These are phyloP conservation scores for Hypoxylon crocopeplum DNA, from an alignment of 495 filamentous ascomycete species.

Conservation along the genomic window DNA sequence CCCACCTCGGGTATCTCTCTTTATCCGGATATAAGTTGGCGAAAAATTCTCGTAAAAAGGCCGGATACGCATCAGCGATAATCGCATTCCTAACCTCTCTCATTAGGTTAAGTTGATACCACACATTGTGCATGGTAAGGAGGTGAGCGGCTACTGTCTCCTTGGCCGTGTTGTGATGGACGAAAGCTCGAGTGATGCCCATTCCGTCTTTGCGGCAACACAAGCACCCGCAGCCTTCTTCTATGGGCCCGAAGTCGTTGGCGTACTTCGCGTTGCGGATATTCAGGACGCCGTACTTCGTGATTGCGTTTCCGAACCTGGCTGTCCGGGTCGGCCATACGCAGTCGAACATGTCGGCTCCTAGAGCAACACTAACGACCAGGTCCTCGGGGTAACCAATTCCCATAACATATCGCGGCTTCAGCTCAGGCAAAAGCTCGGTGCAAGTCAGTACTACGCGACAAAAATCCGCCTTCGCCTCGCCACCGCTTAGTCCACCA, in stretches of 20 bases:
- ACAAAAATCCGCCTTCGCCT: conserved; percentile 65
- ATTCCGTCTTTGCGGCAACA: conserved; percentile 79
- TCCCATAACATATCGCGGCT: conserved; percentile 98
- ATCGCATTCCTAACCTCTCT: conserved; percentile 75
- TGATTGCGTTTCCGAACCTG: conserved; percentile 93
- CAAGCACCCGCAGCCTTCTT: conserved; percentile 77
- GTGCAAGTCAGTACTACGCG: conserved; percentile 84
- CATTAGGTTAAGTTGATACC: conserved; percentile 88
- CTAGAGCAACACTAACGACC: conserved; percentile 87
- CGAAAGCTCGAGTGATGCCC: conserved; percentile 86
- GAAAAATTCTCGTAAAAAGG: conserved; percentile 82
- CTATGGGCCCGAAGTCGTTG: conserved; percentile 81
- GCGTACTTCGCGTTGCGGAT: conserved; percentile 78
- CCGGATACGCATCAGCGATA: conserved; percentile 79
- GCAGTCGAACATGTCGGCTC: conserved; percentile 99
- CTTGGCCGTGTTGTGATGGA: conserved; percentile 90
- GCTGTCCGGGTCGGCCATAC: conserved; percentile 98
- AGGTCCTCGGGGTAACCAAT: conserved; percentile 97
- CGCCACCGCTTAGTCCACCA: conserved; percentile 88
- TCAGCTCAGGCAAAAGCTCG: conserved; percentile 79
- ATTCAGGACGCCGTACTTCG: conserved; percentile 79
- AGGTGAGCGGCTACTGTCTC: conserved; percentile 96
- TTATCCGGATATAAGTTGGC: conserved; percentile 70
- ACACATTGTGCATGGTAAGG: conserved; percentile 93
- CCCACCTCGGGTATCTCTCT: conserved; percentile 79